A percentile compares a stretch with the other conserved stretches of the same genome.
These are phyloP conservation scores for Actinomortierella wolfii DNA, from an alignment of 371 early-diverging fungal species.

Conservation along the genomic window DNA sequence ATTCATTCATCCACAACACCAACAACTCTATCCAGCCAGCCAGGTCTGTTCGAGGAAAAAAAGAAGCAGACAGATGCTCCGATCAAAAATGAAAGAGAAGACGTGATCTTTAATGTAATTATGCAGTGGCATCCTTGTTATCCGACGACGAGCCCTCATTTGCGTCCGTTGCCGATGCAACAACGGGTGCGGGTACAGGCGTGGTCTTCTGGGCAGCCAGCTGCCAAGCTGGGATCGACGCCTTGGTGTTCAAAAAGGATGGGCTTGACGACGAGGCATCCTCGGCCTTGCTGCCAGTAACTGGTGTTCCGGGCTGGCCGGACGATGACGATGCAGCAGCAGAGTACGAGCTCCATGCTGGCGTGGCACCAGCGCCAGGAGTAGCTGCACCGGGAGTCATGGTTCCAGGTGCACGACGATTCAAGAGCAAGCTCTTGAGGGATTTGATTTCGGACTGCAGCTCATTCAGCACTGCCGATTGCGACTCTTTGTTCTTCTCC, in stretches of 20 bases:
- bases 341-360: constrained; percentile 13
- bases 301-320: neutral
- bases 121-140: no score
- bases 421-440: constrained; percentile 84
- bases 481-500: constrained; percentile 76
- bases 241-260: constrained; percentile 38
- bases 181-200: neutral
- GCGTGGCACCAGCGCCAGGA: constrained; percentile 12
- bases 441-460: constrained; percentile 93
- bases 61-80: no score
- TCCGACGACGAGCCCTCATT: constrained; percentile 9
- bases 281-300: constrained; percentile 5
- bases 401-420: constrained; percentile 59
- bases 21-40: no score
- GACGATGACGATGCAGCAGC: constrained; percentile 9
- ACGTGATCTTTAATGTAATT: no score
- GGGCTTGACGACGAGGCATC: constrained; percentile 9
- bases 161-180: constrained; percentile 7
- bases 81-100: no score
- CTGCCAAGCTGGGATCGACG: constrained; percentile 84
- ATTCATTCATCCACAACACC: no score
- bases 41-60: no score
- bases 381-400: constrained; percentile 14
- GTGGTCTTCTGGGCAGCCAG: constrained; percentile 54
- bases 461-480: constrained; percentile 73